Evolutionary conservation across 1,284 basidiomycete genomes (phyloP).

Genomic region (Dichomitus squalens): DNA sequence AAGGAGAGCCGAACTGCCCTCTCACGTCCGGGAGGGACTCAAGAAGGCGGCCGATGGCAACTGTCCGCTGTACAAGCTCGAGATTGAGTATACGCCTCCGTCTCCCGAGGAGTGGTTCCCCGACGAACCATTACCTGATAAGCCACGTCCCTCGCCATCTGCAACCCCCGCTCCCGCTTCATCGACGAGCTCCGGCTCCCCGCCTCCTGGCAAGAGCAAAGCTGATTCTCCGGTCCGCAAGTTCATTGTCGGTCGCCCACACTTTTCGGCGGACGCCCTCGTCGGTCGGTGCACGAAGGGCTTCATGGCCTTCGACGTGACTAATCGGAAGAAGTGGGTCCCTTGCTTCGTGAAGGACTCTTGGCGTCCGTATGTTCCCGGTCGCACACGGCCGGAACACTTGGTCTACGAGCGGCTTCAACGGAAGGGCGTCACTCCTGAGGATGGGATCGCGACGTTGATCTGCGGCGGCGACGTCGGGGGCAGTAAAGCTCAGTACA

Average conservation of each 20-base stretch:
- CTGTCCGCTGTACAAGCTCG: not conserved
- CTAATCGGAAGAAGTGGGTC: not conserved
- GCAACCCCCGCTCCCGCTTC: too few relatives aligned
- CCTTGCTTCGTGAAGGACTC: slow-evolving; percentile 11
- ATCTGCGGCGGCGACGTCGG: slow-evolving; percentile 15
- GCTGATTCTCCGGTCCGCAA: not conserved
- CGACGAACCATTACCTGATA: not conserved
- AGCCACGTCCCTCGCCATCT: not conserved
- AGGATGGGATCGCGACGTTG: not conserved
- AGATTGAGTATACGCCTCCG: not conserved
- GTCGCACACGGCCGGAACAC: slow-evolving; percentile 7
- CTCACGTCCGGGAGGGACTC: not conserved
- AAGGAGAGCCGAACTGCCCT: not conserved
- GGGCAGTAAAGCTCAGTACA: too few relatives aligned
- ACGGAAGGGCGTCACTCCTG: not conserved
- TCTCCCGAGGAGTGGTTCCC: not conserved
- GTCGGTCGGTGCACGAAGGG: slow-evolving; percentile 9
- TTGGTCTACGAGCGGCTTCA: slow-evolving; percentile 1
- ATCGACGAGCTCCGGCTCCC: not conserved
- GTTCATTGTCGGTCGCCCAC: slow-evolving; percentile 5
- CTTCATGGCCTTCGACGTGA: slow-evolving; percentile 5
- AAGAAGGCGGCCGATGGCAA: not conserved
- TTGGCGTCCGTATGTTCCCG: slow-evolving; percentile 6
- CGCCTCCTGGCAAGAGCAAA: too few relatives aligned
- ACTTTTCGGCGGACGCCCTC: slow-evolving; percentile 2